These are phyloP conservation scores for Phytophthora ohioensis DNA, from an alignment of 352 stramenopile species.

Conservation along the genomic window DNA sequence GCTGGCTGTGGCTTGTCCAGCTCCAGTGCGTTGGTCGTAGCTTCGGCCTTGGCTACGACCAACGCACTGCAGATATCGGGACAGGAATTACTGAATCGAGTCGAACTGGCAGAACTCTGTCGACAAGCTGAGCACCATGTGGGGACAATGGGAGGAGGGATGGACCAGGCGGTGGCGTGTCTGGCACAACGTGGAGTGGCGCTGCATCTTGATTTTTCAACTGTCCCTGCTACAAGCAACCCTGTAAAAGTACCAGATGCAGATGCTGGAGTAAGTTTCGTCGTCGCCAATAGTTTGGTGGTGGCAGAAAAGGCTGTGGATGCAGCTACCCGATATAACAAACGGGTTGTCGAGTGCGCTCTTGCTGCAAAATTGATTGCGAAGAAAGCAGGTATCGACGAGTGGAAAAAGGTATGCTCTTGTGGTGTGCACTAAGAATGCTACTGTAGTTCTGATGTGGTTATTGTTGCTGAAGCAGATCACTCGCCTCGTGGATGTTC, in stretches of 20 bases:
- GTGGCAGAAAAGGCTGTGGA: slow-evolving; percentile 81
- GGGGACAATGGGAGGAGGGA: slow-evolving; percentile 83
- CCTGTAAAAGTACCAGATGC: slow-evolving; percentile 27
- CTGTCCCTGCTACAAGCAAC: slow-evolving; percentile 17
- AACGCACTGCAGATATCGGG: slow-evolving; percentile 18
- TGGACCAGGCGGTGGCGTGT: slow-evolving; percentile 84
- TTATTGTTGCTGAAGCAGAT: slow-evolving; percentile 40
- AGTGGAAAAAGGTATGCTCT: slow-evolving; percentile 52
- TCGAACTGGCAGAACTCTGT: slow-evolving; percentile 64
- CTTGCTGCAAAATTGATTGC: slow-evolving; percentile 77
- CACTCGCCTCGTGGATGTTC: slow-evolving; percentile 52
- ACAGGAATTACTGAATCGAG: slow-evolving; percentile 31
- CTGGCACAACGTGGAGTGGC: slow-evolving; percentile 58
- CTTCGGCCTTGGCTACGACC: slow-evolving; percentile 54
- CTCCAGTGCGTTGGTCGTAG: slow-evolving; percentile 85
- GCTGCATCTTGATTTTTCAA: slow-evolving; percentile 69
- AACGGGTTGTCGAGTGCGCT: slow-evolving; percentile 81
- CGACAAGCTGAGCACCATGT: slow-evolving; percentile 67
- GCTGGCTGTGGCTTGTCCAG: slow-evolving; percentile 77
- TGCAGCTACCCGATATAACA: slow-evolving; percentile 73
- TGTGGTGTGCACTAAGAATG: background rate
- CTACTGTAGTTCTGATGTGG: background rate
- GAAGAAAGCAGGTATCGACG: slow-evolving; percentile 44
- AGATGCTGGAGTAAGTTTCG: slow-evolving; percentile 54
- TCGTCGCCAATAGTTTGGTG: slow-evolving; percentile 81